Evolutionary conservation across 176 grass and related monocot species (phyloP), one percentile per base, ranked within the genome.

Genomic region (Dendrocalamus sinicus): DNA sequence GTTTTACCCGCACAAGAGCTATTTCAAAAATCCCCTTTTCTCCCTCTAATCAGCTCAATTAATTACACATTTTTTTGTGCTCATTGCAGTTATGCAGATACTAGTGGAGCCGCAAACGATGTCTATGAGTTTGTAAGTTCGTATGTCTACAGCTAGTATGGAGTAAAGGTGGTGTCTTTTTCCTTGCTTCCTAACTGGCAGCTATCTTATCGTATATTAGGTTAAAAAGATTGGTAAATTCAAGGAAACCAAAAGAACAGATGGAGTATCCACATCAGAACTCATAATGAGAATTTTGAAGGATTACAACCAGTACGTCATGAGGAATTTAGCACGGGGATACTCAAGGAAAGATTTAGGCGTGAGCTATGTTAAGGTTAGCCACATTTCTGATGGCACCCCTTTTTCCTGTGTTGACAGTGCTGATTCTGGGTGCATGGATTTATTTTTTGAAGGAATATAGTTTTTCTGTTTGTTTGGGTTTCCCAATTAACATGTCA

Each of bases 281-380:
- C 86, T 99, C 59, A 99, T 99, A 90, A 99, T 99, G 97, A 92
- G 97, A 81, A 99, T 99, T 62, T 80, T 96, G 45, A 99, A 99
- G 63, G 97, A 99, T 79, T 99, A 99, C 32, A 99, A 99, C 72
- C 90, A 99, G 84, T 99, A 96, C 92, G 88, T 99, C 28, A 99
- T 89, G 97, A 87, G 97, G 72, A 99, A 99, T 87, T 89, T 99
- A 68, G 97, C 94, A 79, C 90, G 92, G 40, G 96, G 94, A 32
- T 99, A 99, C 85, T 86, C 96, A 5, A 94, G 97, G 82, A 96
- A 99, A 67, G 97, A 99, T 69, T 75, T 99, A 39, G 93, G 93
- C 15, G 97, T 99, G 85, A 99, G 97, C 85, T 99, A 96, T 88
- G 97, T 99, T 50, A 99, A 96, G 94, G 97, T 91, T 89, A 76